A percentile compares a stretch with the other conserved stretches of the same genome.
phyloP scores from a whole-genome alignment of 2,329 filamentous ascomycete genomes.

The Clarireedia sp. region DNA sequence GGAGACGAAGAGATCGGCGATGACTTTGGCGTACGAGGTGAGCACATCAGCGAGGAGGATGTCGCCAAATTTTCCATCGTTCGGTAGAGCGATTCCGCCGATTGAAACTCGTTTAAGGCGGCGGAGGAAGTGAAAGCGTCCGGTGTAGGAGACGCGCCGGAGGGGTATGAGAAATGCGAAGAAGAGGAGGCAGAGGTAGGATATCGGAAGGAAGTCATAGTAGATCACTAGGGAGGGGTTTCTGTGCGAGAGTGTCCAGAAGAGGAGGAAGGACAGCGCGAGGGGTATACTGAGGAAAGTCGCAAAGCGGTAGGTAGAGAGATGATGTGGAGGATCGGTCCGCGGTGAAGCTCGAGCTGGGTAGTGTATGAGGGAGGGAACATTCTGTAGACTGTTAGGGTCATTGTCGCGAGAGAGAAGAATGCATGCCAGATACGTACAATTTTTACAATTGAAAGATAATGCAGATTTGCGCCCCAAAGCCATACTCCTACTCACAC shows the following conservation, averaged over 20 bases:
- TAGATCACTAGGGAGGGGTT: constrained; percentile 60
- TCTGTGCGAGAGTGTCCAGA: constrained; percentile 75
- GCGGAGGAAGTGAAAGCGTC: constrained; percentile 66
- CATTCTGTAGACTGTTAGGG: constrained; percentile 47
- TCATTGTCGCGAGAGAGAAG: constrained; percentile 6
- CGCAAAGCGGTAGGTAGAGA: constrained; percentile 80
- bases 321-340: constrained; percentile 66
- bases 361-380: constrained; percentile 80
- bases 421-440: constrained; percentile 33
- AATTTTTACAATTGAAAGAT: constrained; percentile 71
- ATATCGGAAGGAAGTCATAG: constrained; percentile 81
- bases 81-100: constrained; percentile 76
- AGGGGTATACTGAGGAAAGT: constrained; percentile 67
- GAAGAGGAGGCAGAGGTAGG: constrained; percentile 67
- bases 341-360: constrained; percentile 59
- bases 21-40: constrained; percentile 88
- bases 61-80: constrained; percentile 91
- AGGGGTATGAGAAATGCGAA: constrained; percentile 67
- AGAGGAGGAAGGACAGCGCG: constrained; percentile 62
- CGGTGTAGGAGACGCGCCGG: constrained; percentile 57
- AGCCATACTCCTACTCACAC: constrained; percentile 71
- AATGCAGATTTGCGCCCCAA: constrained; percentile 88
- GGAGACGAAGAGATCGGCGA: constrained; percentile 81
- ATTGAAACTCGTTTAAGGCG: constrained; percentile 72
- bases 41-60: constrained; percentile 88